Base-by-base conservation (phyloP, 768 basidiomycete genomes). In the Phlegmacium glaucopus region DNA sequence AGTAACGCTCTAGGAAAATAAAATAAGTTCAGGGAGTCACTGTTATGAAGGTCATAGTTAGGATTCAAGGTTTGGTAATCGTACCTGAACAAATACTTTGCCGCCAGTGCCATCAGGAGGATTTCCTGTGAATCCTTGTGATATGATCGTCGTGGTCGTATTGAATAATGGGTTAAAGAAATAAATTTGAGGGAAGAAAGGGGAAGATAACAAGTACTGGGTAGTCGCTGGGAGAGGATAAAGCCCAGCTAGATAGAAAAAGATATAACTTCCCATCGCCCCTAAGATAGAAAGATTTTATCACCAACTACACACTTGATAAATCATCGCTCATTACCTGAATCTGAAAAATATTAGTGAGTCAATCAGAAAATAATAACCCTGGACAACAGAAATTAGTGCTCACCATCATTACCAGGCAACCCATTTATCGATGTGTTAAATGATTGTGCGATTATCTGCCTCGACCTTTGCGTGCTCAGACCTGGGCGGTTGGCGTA, bases 171-270 rank as follows among this genome's bases (percentile, higher is more conserved):
- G 82, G 61, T 83, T 85, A 61, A 66, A 75, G 66, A 83, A 82
- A 1, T 80, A 78, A 39, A 85, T 73, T 44, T 72, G 61, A 1
- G 70, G 76, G 71, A 85, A 85, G 65, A 72, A 82, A n/a, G 32
- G 32, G 22, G 82, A 83, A 6, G 80, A 78, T 3, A 85, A 67
- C 2, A 85, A 70, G 58, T 77, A 66, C 52, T 83, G 83, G 15
- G 66, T 63, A 0, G 83, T 85, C 13, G 80, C 79, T 0, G 83
- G 82, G 2, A 85, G 62, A 7, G 82, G 83, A 52, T 85, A 85
- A 60, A 85, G 56, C 2, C 83, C 83, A 0, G 73, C 70, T 4
- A 83, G 68, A 56, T 78, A 79, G 62, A 82, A 84, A 3, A 72
- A 68, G 2, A 71, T 79, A 47, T 78, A 85, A 51, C 78, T 79